Conservation (phyloP, 768 basidiomycete species). For the Phlegmacium glaucopus region DNA sequence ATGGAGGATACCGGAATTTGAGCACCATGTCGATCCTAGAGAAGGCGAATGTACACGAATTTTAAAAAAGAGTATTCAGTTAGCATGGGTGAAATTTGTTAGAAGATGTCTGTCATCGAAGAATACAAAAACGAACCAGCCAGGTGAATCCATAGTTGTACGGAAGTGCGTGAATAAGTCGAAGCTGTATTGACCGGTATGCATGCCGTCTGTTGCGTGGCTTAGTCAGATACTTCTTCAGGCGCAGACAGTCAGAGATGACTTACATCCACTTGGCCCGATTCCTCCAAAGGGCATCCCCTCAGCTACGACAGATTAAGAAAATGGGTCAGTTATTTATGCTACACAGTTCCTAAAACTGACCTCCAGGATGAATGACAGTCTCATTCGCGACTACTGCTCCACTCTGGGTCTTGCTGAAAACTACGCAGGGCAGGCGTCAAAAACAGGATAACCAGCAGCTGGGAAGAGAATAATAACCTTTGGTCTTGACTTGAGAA, state of each 20-base stretch:
- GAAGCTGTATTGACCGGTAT: constrained; percentile 73
- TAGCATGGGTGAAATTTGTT: not conserved
- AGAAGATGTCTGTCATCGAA: not conserved
- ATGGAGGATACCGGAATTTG: constrained; percentile 60
- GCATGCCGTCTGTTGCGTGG: constrained; percentile 45
- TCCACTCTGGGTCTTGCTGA: constrained; percentile 70
- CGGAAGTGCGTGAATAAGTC: constrained; percentile 78
- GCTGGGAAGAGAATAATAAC: constrained; percentile 27
- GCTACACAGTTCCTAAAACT: constrained; percentile 14
- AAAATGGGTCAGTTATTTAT: not conserved
- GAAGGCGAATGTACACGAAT: too few relatives aligned
- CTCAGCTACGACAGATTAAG: constrained; percentile 32
- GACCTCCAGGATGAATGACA: constrained; percentile 57
- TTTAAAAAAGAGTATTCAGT: too few relatives aligned
- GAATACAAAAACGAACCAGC: constrained; percentile 37
- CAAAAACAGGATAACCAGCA: not conserved
- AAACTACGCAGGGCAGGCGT: constrained; percentile 39
- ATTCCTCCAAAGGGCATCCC: constrained; percentile 75
- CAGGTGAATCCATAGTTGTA: constrained; percentile 54
- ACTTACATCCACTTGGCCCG: constrained; percentile 69
- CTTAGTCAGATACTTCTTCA: not conserved
- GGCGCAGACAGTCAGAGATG: not conserved
- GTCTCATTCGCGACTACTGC: constrained; percentile 68
- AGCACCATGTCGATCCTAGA: constrained; percentile 48
- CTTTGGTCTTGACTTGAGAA: constrained; percentile 54